phyloP scores from a whole-genome alignment of 495 filamentous ascomycete species.

The Umbilicaria muhlenbergii region DNA sequence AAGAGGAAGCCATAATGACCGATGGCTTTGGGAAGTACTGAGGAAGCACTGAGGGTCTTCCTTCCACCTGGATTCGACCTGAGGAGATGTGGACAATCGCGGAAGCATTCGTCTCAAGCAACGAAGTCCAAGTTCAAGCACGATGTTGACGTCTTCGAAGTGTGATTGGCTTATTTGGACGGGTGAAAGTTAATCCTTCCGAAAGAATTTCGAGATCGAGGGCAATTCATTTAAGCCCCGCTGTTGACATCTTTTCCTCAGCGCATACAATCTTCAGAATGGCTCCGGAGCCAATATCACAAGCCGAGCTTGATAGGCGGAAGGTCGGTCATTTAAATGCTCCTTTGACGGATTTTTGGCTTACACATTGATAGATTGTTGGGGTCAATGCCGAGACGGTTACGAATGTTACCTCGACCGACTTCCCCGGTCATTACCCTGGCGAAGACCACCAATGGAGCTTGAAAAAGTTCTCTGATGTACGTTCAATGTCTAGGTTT shows the following conservation, averaged over 20 bases:
- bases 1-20: constrained; percentile 46
- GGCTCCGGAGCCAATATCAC: constrained; percentile 31
- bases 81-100: too few relatives aligned
- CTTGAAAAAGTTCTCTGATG: constrained; percentile 53
- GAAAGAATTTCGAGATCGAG: too few relatives aligned
- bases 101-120: too few relatives aligned
- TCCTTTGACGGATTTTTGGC: background rate
- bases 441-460: constrained; percentile 85
- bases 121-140: too few relatives aligned
- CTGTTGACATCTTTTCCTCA: too few relatives aligned
- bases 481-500: constrained; percentile 13
- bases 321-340: constrained; percentile 22
- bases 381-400: constrained; percentile 78
- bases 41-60: too few relatives aligned
- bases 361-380: constrained; percentile 43
- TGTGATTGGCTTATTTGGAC: too few relatives aligned
- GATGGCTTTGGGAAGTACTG: constrained; percentile 1
- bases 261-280: constrained; percentile 16
- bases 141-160: too few relatives aligned
- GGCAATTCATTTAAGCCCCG: too few relatives aligned
- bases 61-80: too few relatives aligned
- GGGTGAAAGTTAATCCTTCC: too few relatives aligned
- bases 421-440: constrained; percentile 81
- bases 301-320: constrained; percentile 33
- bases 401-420: constrained; percentile 70